Base-by-base conservation (phyloP, 108 stramenopile species). In the Skeletonema potamos region DNA sequence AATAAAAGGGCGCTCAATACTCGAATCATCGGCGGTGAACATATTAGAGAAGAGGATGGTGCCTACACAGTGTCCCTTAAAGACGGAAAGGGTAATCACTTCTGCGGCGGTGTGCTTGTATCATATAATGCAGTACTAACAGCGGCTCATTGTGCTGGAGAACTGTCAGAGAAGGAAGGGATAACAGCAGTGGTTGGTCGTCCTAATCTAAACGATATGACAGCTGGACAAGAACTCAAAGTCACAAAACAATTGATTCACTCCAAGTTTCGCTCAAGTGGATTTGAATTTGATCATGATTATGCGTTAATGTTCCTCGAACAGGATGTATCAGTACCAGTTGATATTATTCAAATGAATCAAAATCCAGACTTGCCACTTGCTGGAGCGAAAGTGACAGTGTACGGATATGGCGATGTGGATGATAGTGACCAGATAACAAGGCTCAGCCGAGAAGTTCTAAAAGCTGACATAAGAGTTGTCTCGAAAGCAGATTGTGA, bases 351-450 rank as follows among this genome's bases (percentile, higher is more conserved):
- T 18, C 54, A 20, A 18, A 24, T 62, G 18, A 72, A 72, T 30
- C 27, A 43, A 27, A 59, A 30, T 7, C 34, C 24, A 24, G 12
- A 26, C 8, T 24, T 27, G 2, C 70, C 60, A 11, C 22, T 9
- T 11, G 8, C 20, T 8, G 27, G 26, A 7, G 39, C 36, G 20
- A 36, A 30, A 24, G 60, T 72, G 20, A 62, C 20, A 34, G 70
- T 72, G 8, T 34, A 62, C 6, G 70, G 70, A 54, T 72, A 62
- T 60, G 70, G 70, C 6, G 70, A 72, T 36, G 59, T 59, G 12
- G 34, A 44, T 46, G 60, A 41, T 13, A 39, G 28, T 29, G 36
- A 33, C 0, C 0, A 57, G 39, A 41, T 41, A 41, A 41, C 39
- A 41, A 15, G 39, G 15, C 39, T 41, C 15, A 41, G 39, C n/a